Conservation (phyloP, 148 eudicot genomes). For the Cornus kousa region DNA sequence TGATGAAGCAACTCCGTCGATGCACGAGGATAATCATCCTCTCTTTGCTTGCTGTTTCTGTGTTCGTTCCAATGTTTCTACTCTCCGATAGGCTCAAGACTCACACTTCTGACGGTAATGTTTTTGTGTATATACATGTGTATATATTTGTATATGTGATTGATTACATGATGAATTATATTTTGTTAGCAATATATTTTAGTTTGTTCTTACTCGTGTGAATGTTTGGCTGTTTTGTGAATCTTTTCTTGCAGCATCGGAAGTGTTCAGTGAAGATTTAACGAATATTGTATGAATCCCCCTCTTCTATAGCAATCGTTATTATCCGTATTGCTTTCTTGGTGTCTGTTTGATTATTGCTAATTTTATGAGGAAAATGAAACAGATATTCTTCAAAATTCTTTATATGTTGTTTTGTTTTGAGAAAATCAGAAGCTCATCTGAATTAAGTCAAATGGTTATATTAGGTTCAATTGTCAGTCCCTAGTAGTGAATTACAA, state of each 20-base stretch:
- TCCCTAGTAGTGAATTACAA: background rate
- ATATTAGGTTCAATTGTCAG: background rate
- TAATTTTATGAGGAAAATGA: background rate
- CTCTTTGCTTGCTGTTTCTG: conserved; percentile 64
- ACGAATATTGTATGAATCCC: conserved; percentile 58
- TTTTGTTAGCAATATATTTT: background rate
- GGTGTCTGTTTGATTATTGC: conserved; percentile 3
- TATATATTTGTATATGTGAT: background rate
- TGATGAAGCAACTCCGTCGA: conserved; percentile 65
- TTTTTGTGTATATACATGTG: background rate
- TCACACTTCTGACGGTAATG: conserved; percentile 46
- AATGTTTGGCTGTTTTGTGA: background rate
- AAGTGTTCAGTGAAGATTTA: conserved; percentile 57
- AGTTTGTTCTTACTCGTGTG: background rate
- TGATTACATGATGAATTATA: background rate
- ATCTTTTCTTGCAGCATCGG: conserved; percentile 38
- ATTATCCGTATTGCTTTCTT: background rate
- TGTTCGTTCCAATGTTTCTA: conserved; percentile 59
- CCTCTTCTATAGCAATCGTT: background rate
- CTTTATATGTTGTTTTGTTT: background rate
- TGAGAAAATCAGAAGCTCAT: background rate
- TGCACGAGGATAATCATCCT: conserved; percentile 90
- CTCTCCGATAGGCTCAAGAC: conserved; percentile 46
- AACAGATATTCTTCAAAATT: background rate
- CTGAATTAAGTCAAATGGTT: background rate